Base-by-base conservation (phyloP, 1,139 yeast genomes). In the Groenewaldozyma sp. region DNA sequence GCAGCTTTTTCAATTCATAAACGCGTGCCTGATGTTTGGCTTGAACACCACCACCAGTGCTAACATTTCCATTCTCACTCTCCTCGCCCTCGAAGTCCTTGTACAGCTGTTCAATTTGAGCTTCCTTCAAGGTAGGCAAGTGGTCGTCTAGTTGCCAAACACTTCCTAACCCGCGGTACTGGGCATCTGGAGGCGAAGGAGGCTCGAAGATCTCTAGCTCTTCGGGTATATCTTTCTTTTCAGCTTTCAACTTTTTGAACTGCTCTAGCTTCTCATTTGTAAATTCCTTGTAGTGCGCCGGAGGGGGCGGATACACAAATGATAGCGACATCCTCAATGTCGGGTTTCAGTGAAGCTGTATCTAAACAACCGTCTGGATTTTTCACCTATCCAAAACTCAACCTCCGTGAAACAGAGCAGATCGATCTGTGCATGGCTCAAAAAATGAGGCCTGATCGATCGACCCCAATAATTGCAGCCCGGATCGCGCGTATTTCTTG, bases 241-340 rank as follows among this genome's bases (percentile, higher is more conserved):
- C 49, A 41, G 45, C 38, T 37, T 31, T 43, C 37, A 41, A 41
- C 20, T 37, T 60, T 16, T 60, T 55, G 14, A 67, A 53, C 49
- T 64, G 65, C 22, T 56, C 64, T 11, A 73, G 44, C 50, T 82
- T 82, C 42, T 75, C 82, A 4, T 62, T 56, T 0, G 93, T 82
- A 61, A 82, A 84, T 53, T 68, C 73, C 58, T 76, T 74, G 53
- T 74, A 74, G 58, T 73, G 82, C 18, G 80, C 77, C 7, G 95
- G 95, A 3, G 95, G 95, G 1, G 91, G 88, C 1, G 95, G 95
- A 50, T 79, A 86, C 40, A 84, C 70, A 10, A 93, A 76, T 21
- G 91, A 56, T 22, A 66, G 54, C 20, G 62, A 63, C 14, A 57
- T n/a, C n/a, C n/a, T n/a, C n/a, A n/a, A n/a, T n/a, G n/a, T n/a